These are phyloP conservation scores for Paxillus involutus DNA, from an alignment of 768 basidiomycete genomes.

Conservation along the genomic window DNA sequence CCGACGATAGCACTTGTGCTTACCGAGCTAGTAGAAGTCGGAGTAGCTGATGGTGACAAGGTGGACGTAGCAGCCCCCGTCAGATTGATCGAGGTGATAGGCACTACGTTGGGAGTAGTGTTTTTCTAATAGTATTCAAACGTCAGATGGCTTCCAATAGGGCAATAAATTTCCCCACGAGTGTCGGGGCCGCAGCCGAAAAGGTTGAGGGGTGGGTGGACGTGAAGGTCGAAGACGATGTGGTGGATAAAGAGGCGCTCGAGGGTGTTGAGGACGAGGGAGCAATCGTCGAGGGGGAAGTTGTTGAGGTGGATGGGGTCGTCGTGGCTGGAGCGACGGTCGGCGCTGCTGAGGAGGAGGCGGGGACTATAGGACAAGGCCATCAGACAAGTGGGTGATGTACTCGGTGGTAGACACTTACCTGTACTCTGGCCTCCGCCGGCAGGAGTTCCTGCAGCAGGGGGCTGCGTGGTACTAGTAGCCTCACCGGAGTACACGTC, in stretches of 20 bases:
- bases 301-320: slow-evolving; percentile 16
- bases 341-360: neutral
- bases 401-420: neutral
- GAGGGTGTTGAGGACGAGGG: slow-evolving; percentile 14
- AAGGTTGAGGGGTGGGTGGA: slow-evolving; percentile 5
- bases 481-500: neutral
- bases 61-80: slow-evolving; percentile 3
- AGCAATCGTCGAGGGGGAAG: neutral
- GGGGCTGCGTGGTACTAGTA: neutral
- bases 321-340: slow-evolving; percentile 7
- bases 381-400: neutral
- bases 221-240: slow-evolving; percentile 8
- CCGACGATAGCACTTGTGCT: slow-evolving; percentile 32
- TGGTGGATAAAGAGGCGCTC: neutral
- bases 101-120: neutral
- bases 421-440: neutral
- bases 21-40: slow-evolving; percentile 33
- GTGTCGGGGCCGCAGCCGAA: neutral
- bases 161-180: slow-evolving; percentile 18
- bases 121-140: neutral
- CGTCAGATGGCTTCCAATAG: neutral
- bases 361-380: slow-evolving; percentile 2
- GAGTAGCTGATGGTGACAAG: slow-evolving; percentile 18
- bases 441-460: neutral
- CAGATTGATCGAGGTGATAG: neutral